Base-by-base conservation (phyloP, 352 stramenopile genomes). In the Pythium periplocum region DNA sequence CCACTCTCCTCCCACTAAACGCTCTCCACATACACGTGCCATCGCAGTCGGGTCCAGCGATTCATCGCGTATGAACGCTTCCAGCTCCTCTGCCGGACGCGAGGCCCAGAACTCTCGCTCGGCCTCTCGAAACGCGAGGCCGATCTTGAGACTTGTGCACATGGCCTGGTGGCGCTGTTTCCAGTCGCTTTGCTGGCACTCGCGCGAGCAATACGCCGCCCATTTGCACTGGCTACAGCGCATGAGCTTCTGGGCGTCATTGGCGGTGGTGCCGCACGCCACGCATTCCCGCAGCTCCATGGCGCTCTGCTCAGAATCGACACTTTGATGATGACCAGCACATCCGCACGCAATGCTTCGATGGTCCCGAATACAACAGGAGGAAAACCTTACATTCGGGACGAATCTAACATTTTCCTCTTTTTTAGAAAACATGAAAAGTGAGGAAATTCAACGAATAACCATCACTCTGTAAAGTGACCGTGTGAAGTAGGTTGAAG, bases 191-290 rank as follows among this genome's bases (percentile, higher is more conserved):
- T 61, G 42, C 53, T 90, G 79, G 45, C 75, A 90, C 6, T 58
- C 42, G 45, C 77, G 83, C 11, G 70, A 83, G 63, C 79, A 90
- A 52, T 90, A 90, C 35, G 55, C 54, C 6, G 67, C 49, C 62
- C 75, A 83, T 47, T 75, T 69, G 61, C 79, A 90, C 42, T 55
- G 69, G 30, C 62, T 67, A 48, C 79, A 90, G 60, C 72, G 69
- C 17, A 26, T 26, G 17, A 26, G 17, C 17, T 26, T 26, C 17
- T 26, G 17, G 17, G 17, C 45, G 65, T 67, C 9, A 75, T 45
- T 34, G 33, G 11, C 43, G 57, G 47, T 32, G 47, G 6, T 5
- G 43, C 1, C 17, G 48, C 73, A 77, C 10, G 46, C 42, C 3
- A 47, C 49, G 41, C 69, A 68, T 32, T 26, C 31, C 6, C 8